Percentiles rank a stretch among this genome's conserved stretches.
These are phyloP conservation scores for Choanephora cucurbitarum DNA, from an alignment of 371 early-diverging fungal species.

Conservation along the genomic window DNA sequence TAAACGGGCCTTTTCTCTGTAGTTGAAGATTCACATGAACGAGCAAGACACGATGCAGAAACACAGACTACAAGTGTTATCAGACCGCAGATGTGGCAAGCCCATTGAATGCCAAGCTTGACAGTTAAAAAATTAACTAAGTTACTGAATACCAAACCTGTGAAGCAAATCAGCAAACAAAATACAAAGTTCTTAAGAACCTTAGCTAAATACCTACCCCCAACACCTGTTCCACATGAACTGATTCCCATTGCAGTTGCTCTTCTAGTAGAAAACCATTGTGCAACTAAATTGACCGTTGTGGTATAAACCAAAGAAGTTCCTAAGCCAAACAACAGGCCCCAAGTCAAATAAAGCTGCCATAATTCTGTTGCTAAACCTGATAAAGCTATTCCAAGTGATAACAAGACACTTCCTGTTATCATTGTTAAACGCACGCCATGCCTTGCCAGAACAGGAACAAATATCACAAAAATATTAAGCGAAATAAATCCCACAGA, in stretches of 20 bases:
- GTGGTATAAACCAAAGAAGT: constrained; percentile 43
- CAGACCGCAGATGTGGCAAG: constrained; percentile 39
- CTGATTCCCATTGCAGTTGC: constrained; percentile 67
- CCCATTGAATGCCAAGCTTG: constrained; percentile 37
- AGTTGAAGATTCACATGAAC: constrained; percentile 30
- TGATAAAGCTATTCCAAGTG: constrained; percentile 49
- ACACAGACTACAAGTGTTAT: constrained; percentile 39
- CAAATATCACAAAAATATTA: constrained; percentile 45
- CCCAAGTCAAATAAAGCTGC: constrained; percentile 59
- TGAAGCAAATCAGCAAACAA: too few species aligned
- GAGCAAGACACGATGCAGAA: constrained; percentile 27
- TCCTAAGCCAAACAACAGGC: constrained; percentile 53
- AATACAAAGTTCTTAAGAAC: too few species aligned
- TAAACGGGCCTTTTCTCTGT: constrained; percentile 17
- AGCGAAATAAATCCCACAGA: constrained; percentile 42
- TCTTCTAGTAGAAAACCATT: constrained; percentile 59
- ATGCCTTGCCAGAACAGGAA: constrained; percentile 37
- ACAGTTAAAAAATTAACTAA: constrained; percentile 44
- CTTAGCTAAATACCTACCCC: constrained; percentile 52
- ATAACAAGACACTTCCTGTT: constrained; percentile 47
- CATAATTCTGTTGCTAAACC: constrained; percentile 50
- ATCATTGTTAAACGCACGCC: constrained; percentile 43
- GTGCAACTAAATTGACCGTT: constrained; percentile 39
- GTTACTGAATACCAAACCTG: constrained; percentile 31
- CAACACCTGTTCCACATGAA: constrained; percentile 76